Evolutionary conservation across 345 rosid species (phyloP).

Genomic region (Moricandia moricandioides): DNA sequence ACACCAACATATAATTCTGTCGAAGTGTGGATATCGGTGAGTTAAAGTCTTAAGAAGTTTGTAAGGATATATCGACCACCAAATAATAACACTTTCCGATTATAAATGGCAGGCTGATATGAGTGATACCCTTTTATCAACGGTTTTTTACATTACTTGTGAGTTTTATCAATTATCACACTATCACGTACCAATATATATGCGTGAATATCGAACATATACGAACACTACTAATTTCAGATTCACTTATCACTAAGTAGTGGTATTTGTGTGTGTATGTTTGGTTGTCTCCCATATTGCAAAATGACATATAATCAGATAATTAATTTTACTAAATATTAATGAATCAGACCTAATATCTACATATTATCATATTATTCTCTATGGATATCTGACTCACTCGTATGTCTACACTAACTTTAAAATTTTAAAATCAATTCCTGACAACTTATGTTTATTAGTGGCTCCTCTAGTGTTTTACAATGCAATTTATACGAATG

Average conservation of each 20-base stretch:
- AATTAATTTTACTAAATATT: background rate
- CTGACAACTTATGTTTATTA: slow-evolving; percentile 11
- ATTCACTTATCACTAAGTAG: slow-evolving; percentile 27
- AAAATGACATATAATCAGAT: slow-evolving; percentile 4
- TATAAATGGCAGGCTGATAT: background rate
- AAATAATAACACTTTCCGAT: background rate
- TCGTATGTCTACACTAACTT: slow-evolving; percentile 25
- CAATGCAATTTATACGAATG: background rate
- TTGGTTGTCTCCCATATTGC: slow-evolving; percentile 33
- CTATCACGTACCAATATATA: background rate
- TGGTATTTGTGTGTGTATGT: slow-evolving; percentile 24
- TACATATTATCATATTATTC: slow-evolving; percentile 28
- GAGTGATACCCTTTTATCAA: background rate
- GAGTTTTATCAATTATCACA: background rate
- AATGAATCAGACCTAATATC: slow-evolving; percentile 26
- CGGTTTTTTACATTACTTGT: background rate
- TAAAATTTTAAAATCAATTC: background rate
- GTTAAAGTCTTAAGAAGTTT: background rate
- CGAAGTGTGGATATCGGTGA: background rate
- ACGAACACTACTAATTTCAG: slow-evolving; percentile 4
- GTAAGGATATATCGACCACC: background rate
- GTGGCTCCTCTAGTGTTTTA: slow-evolving; percentile 6
- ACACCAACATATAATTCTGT: background rate
- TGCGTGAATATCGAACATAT: background rate
- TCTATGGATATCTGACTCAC: slow-evolving; percentile 38